Percentiles rank a stretch among this genome's conserved stretches.
Conservation (phyloP, 1,139 yeast genomes). For the Pichia sp. region DNA sequence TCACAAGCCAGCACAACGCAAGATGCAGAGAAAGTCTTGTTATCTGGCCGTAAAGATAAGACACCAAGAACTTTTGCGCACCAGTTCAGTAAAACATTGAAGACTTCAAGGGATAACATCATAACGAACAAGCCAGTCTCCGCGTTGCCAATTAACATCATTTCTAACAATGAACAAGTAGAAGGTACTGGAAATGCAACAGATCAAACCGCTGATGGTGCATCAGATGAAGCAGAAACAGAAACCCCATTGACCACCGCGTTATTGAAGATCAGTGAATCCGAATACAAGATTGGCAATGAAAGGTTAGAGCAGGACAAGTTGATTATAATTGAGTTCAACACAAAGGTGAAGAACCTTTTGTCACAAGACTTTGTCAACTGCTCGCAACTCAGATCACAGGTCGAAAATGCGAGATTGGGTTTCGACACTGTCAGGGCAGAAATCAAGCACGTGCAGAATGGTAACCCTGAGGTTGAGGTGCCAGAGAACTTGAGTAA, state of each 20-base stretch:
- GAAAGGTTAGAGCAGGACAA: conserved; percentile 65
- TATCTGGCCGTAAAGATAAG: conserved; percentile 30
- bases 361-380: conserved; percentile 57
- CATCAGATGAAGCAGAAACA: conserved; percentile 2
- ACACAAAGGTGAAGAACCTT: conserved; percentile 46
- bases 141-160: conserved; percentile 8
- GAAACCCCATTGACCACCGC: conserved; percentile 45
- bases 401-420: conserved; percentile 64
- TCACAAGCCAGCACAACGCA: conserved; percentile 59
- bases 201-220: neutral
- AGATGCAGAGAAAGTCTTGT: conserved; percentile 53
- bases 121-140: conserved; percentile 26
- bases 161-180: conserved; percentile 12
- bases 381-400: conserved; percentile 57
- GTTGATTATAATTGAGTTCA: conserved; percentile 52
- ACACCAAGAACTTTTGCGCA: conserved; percentile 49
- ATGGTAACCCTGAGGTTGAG: conserved; percentile 29
- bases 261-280: conserved; percentile 50
- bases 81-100: conserved; percentile 46
- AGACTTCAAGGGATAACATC: conserved; percentile 35
- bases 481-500: conserved; percentile 45
- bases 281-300: conserved; percentile 56
- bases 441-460: conserved; percentile 40
- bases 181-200: conserved; percentile 34
- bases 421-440: conserved; percentile 65